Base-by-base conservation (phyloP, 2,329 filamentous ascomycete genomes). In the Pseudocercospora macadamiae region DNA sequence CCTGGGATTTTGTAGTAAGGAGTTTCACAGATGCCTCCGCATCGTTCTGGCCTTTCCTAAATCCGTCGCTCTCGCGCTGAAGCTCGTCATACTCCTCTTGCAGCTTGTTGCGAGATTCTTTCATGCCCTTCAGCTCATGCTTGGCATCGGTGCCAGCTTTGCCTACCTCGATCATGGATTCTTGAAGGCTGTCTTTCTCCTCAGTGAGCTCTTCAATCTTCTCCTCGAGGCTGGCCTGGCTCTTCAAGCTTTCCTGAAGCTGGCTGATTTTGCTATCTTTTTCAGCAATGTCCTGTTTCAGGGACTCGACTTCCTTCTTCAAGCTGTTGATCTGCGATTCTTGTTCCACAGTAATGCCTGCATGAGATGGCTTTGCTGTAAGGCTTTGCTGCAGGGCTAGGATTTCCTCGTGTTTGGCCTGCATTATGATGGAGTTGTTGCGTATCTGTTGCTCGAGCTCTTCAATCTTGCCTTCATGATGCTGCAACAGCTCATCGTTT, bases 361-460 rank as follows among this genome's bases (percentile, higher is more conserved):
- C 30, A 19, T 56, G 37, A 5, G 45, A 51, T 10, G 89, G 59
- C n/a, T 92, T 86, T 49, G 86, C 82, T 42, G 93, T 77, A 6
- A 97, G 78, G 64, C 93, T 90, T 56, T 96, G 91, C 51, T 89
- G 86, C 60, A 97, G 78, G 3, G 85, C 87, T 68, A 96, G 91
- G 59, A 97, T 89, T 75, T 97, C 93, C 68, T 96, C 93, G n/a
- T 93, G 90, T 68, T 87, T 83, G 57, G 95, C 90, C 14, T 87
- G 89, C 70, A 90, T 80, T 72, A 89, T 88, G 56, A 84, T 83
- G 23, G 84, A 84, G 4, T 97, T 79, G 12, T 82, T 83, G 54
- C 90, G 86, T 53, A 97, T 92, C 36, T 87, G 86, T 1, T 81
- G 80, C 64, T 93, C 87, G 69, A 91, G 93, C 36, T 85, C 78